Base-by-base conservation (phyloP, 106 monocot species). In the Phalaenopsis equestris region DNA sequence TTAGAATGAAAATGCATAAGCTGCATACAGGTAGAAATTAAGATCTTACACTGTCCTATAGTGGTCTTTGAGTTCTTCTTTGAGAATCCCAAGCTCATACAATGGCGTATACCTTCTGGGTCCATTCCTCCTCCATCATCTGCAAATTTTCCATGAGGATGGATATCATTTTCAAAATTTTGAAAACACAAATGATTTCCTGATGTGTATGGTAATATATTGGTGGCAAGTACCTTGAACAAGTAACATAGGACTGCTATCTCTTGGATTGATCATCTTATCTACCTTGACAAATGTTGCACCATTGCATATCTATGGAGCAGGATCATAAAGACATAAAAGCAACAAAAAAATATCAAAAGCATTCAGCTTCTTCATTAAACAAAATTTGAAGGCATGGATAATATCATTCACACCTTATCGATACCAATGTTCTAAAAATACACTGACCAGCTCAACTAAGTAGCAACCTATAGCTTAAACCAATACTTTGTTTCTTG, bases 111-210 rank as follows among this genome's bases (percentile, higher is more conserved):
- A 45, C 93, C 91, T 81, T 90, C 88, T 72, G 96, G 91, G 79
- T 90, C 90, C 96, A 96, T 96, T 41, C 96, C 96, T 7, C 93
- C 93, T 79, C 96, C 96, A 89, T 96, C 93, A 86, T 96, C 96
- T 93, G 64, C 73, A 87, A 78, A 61, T 36, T 45, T 41, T 36
- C 81, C 30, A 17, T 64, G 4, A 56, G 78, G 76, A 55, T 73
- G 47, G 41, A 70, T 68, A 24, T 41, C 46, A 78, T 73, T 56
- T n/a, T 8, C 52, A 45, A 75, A 30, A 52, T 3, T 47, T 77
- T 42, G 30, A 65, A 42, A 19, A 39, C n/a, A 72, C 3, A 15
- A 30, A 52, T 8, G 16, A 21, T 15, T 7, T 56, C 17, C 42
- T 17, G 19, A 21, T 21, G 41, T 52, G 17, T 11, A 43, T 38